Evolutionary conservation across 805 yeast species (phyloP).

Genomic region (Candida germanica): DNA sequence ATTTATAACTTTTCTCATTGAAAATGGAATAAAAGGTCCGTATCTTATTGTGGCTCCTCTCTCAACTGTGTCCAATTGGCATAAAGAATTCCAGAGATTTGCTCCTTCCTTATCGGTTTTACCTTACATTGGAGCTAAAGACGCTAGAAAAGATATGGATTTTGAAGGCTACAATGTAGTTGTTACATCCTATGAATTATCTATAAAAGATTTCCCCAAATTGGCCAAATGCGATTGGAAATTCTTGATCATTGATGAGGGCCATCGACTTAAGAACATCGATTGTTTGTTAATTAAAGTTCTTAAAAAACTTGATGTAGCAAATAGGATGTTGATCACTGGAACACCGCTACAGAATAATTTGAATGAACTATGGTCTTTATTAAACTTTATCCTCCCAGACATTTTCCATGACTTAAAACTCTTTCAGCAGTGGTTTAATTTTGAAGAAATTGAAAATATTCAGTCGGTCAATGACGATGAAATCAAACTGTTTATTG

Average conservation of each 20-base stretch:
- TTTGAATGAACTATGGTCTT: slow-evolving; percentile 85
- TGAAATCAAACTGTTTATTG: slow-evolving; percentile 51
- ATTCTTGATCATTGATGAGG: slow-evolving; percentile 90
- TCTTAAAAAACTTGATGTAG: slow-evolving; percentile 62
- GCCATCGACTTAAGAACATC: slow-evolving; percentile 85
- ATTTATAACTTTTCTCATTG: slow-evolving; percentile 68
- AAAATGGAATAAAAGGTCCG: slow-evolving; percentile 76
- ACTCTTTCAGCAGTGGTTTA: slow-evolving; percentile 92
- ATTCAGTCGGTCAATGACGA: slow-evolving; percentile 19
- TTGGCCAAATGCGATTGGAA: slow-evolving; percentile 60
- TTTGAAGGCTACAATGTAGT: slow-evolving; percentile 45
- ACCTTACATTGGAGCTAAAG: slow-evolving; percentile 63
- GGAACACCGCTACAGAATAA: slow-evolving; percentile 98
- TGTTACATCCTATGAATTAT: slow-evolving; percentile 78
- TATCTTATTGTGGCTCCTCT: slow-evolving; percentile 77
- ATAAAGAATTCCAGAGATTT: slow-evolving; percentile 63
- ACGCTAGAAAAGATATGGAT: slow-evolving; percentile 40
- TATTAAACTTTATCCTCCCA: slow-evolving; percentile 86
- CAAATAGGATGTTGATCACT: slow-evolving; percentile 76
- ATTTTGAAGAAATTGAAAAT: slow-evolving; percentile 59
- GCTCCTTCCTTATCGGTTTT: slow-evolving; percentile 67
- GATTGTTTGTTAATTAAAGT: slow-evolving; percentile 72
- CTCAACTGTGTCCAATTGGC: slow-evolving; percentile 87
- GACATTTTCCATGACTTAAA: slow-evolving; percentile 89
- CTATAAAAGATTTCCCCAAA: slow-evolving; percentile 60